These are phyloP conservation scores for Populus pruinosa DNA, from an alignment of 345 rosid genomes.

Conservation along the genomic window DNA sequence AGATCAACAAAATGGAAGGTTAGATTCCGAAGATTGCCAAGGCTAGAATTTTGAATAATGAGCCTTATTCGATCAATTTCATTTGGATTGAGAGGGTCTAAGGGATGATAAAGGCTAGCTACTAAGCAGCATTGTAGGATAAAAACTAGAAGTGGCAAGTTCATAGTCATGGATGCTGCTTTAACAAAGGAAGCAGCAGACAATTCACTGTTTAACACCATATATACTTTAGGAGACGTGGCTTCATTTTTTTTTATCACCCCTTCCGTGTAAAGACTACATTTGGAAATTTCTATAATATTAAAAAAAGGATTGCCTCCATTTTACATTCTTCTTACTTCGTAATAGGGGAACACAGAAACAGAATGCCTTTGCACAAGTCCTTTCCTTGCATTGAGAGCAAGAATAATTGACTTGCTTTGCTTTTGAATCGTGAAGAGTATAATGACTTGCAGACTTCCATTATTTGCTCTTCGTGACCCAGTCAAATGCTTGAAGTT, in stretches of 20 bases:
- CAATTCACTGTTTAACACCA: not conserved
- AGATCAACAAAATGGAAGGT: conserved; percentile 65
- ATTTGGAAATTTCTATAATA: too few relatives aligned
- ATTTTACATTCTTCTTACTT: conserved; percentile 10
- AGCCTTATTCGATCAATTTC: conserved; percentile 53
- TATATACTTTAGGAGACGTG: not conserved
- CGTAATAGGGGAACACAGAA: conserved; percentile 4
- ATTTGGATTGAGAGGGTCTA: conserved; percentile 53
- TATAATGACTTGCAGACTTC: not conserved
- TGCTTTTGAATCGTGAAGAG: conserved; percentile 9
- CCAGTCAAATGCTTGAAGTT: conserved; percentile 12
- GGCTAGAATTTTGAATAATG: conserved; percentile 39
- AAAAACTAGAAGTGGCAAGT: conserved; percentile 28
- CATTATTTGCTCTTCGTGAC: not conserved
- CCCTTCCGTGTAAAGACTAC: not conserved
- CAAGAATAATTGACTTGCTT: conserved; percentile 20
- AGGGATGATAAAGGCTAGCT: conserved; percentile 48
- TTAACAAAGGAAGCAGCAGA: not conserved
- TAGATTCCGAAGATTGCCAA: conserved; percentile 39
- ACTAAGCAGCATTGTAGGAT: conserved; percentile 25
- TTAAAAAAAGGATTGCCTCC: too few relatives aligned
- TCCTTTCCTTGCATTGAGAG: conserved; percentile 28
- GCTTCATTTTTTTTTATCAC: not conserved
- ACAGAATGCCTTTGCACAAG: not conserved
- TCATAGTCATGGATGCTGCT: conserved; percentile 34